These are phyloP conservation scores for Populus nigra DNA, from an alignment of 345 rosid genomes.

Conservation along the genomic window DNA sequence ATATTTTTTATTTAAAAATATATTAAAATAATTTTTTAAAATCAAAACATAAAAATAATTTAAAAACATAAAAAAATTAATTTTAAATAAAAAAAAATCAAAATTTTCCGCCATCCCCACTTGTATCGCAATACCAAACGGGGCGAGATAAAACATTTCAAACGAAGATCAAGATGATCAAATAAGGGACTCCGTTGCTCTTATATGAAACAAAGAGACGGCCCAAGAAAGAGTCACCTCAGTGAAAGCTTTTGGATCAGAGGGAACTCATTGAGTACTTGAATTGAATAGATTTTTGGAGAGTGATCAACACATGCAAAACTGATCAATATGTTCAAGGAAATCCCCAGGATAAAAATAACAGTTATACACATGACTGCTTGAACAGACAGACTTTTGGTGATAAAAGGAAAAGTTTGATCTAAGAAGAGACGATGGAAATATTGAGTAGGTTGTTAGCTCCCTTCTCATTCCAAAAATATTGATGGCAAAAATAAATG, in stretches of 20 bases:
- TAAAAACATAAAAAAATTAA: too few species aligned
- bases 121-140: too few species aligned
- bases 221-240: constrained; percentile 9
- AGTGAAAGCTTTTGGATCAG: constrained; percentile 35
- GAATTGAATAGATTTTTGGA: constrained; percentile 11
- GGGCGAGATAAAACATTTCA: neutral
- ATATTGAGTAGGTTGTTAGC: neutral
- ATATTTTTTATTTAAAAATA: too few species aligned
- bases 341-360: constrained; percentile 14
- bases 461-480: neutral
- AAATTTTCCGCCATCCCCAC: too few species aligned
- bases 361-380: constrained; percentile 6
- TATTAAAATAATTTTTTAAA: too few species aligned
- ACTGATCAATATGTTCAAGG: constrained; percentile 6
- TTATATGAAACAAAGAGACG: neutral
- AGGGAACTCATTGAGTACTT: constrained; percentile 26
- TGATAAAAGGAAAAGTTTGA: neutral
- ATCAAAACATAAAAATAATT: too few species aligned
- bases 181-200: neutral
- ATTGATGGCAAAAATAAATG: too few species aligned
- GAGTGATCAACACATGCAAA: neutral
- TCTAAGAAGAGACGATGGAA: neutral
- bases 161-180: neutral
- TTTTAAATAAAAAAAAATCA: too few species aligned
- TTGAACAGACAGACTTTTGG: constrained; percentile 16